phyloP scores from a whole-genome alignment of 192 early-diverging fungal genomes.

The Podila epigama region DNA sequence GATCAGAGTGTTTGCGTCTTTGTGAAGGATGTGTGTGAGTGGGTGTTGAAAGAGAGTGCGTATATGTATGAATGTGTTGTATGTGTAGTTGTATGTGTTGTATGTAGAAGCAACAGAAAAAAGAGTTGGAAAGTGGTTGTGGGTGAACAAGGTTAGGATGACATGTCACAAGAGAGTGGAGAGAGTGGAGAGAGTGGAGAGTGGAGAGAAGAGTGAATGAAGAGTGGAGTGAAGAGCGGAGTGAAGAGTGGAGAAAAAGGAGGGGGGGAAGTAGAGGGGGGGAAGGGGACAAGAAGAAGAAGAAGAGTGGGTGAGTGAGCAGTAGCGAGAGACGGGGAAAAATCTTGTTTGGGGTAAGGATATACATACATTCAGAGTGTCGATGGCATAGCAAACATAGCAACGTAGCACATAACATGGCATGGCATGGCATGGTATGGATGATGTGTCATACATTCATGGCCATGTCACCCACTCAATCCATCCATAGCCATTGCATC shows the following conservation, averaged over 20 bases:
- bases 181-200: neutral
- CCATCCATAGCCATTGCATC: too few species aligned
- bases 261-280: neutral
- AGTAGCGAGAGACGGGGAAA: neutral
- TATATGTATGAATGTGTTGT: neutral
- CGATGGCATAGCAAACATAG: too few species aligned
- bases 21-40: neutral
- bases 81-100: too few species aligned
- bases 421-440: too few species aligned
- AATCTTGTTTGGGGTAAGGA: neutral
- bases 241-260: neutral
- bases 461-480: too few species aligned
- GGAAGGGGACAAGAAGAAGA: neutral
- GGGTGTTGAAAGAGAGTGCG: neutral
- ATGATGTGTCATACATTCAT: too few species aligned
- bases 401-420: too few species aligned
- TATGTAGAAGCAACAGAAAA: too few species aligned
- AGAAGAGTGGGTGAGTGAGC: neutral
- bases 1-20: too few species aligned
- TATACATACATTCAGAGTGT: too few species aligned
- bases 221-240: neutral
- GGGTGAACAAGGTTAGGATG: too few species aligned
- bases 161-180: too few species aligned
- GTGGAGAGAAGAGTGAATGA: neutral
- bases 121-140: neutral